These are phyloP conservation scores for Scedosporium aurantiacum DNA, from an alignment of 2,329 filamentous ascomycete genomes.

Conservation along the genomic window DNA sequence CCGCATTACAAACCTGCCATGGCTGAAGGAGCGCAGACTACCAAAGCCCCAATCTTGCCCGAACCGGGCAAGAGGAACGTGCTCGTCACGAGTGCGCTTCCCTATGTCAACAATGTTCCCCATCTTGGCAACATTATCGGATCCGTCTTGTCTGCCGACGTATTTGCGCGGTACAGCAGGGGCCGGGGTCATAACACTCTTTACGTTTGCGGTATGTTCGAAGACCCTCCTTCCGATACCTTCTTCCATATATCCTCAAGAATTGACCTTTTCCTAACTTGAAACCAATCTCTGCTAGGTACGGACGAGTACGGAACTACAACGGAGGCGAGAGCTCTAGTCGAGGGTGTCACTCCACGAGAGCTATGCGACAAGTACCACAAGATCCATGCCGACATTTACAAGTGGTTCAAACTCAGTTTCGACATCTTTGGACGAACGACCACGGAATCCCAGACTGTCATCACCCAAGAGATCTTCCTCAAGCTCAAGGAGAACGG, in stretches of 20 bases:
- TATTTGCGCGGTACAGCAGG: constrained; percentile 73
- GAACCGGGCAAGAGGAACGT: constrained; percentile 71
- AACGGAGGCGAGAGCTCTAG: constrained; percentile 88
- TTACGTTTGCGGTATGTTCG: constrained; percentile 53
- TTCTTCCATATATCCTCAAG: neutral
- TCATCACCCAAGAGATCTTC: constrained; percentile 90
- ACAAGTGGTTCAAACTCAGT: constrained; percentile 90
- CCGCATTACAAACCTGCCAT: neutral
- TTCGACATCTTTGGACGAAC: constrained; percentile 96
- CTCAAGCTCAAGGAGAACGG: constrained; percentile 77
- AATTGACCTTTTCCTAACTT: neutral
- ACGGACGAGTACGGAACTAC: constrained; percentile 88
- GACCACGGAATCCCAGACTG: constrained; percentile 76
- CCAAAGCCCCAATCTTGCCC: constrained; percentile 43
- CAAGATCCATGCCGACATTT: constrained; percentile 78
- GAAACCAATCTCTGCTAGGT: constrained; percentile 25
- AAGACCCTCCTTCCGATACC: neutral
- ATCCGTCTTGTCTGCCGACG: constrained; percentile 78
- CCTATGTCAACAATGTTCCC: constrained; percentile 65
- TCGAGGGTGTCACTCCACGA: constrained; percentile 71
- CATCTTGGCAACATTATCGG: constrained; percentile 86
- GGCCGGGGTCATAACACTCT: constrained; percentile 69
- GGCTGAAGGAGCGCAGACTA: neutral
- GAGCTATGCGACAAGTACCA: constrained; percentile 90
- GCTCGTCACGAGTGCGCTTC: constrained; percentile 82